Base-by-base conservation (phyloP, 106 monocot species). In the Acorus calamus region DNA sequence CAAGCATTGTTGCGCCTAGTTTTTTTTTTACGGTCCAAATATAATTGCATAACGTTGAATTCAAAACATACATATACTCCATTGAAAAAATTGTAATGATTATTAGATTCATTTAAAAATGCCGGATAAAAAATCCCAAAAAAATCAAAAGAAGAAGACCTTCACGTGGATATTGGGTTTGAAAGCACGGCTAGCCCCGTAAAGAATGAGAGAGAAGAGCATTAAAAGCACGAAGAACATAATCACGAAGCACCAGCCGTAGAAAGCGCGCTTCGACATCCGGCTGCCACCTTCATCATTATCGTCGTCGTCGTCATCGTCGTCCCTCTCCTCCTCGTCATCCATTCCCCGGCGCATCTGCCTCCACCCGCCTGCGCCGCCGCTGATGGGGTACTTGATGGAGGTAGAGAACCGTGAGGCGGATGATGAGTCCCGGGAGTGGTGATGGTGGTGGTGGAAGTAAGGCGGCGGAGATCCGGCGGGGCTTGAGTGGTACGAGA, bases 141-240 rank as follows among this genome's bases (percentile, higher is more conserved):
- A 45, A 14, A 51, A 3, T 49, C 13, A 2, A 11, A 28, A 11
- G 5, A 13, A 8, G 56, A 46, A 11, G 50, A 94, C 93, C 86
- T 91, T 80, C 58, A 96, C 49, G 64, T 28, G 8, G 59, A 96
- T 44, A 4, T 78, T 8, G 12, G 94, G 94, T 11, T 72, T 66
- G 82, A 82, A 96, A 14, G 87, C 53, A 52, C 75, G 81, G 80
- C 90, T 87, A 7, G 84, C 78, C 42, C 73, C 87, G 90, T 87
- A 96, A 42, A 96, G 82, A 47, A 96, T 77, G 64, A 90, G 71
- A 4, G 84, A 80, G 77, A 96, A 96, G 69, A 96, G 64, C 3
- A 70, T 53, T 70, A 96, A 91, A 6, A 96, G 66, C 12, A 80
- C 8, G 4, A 79, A 41, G 66, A 96, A 96, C 7, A 74, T 82